A percentile compares a stretch with the other conserved stretches of the same genome.
Evolutionary conservation across 345 rosid species (phyloP).

Genomic region (Eucalyptus pauciflora): DNA sequence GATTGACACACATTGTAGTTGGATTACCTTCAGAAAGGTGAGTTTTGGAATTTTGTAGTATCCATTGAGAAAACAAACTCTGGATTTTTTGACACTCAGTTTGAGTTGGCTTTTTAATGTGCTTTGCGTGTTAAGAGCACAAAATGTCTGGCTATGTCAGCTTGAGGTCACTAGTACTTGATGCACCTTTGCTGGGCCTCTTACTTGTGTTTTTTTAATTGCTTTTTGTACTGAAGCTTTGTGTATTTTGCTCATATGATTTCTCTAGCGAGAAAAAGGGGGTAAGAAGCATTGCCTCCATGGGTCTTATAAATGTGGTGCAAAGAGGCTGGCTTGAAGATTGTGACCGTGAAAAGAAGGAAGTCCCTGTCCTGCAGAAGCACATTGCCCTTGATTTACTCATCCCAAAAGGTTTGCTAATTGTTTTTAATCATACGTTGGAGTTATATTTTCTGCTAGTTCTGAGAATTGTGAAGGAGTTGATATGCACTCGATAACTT

Average conservation of each 20-base stretch:
- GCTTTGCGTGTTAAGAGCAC: not conserved
- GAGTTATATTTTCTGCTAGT: not conserved
- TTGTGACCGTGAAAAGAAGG: conserved; percentile 65
- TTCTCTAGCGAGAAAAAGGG: conserved; percentile 69
- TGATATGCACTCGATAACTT: not conserved
- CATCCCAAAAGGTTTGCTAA: conserved; percentile 64
- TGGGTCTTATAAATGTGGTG: conserved; percentile 75
- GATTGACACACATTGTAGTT: conserved; percentile 80
- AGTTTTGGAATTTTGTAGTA: conserved; percentile 3
- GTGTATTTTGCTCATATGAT: not conserved
- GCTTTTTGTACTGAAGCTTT: not conserved
- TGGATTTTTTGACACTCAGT: not conserved
- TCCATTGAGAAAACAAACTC: not conserved
- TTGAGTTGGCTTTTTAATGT: not conserved
- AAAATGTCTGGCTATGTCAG: not conserved
- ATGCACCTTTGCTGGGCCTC: not conserved
- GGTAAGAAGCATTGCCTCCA: conserved; percentile 70
- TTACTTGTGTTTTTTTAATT: not conserved
- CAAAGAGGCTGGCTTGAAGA: conserved; percentile 86
- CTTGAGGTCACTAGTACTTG: not conserved
- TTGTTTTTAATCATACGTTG: not conserved
- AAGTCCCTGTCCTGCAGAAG: conserved; percentile 44
- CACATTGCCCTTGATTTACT: conserved; percentile 68
- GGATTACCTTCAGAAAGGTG: conserved; percentile 88
- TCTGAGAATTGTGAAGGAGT: not conserved